Evolutionary conservation across 331 rosid genomes (phyloP), one percentile per base, ranked within the genome.

Genomic region (Acacia concinna): DNA sequence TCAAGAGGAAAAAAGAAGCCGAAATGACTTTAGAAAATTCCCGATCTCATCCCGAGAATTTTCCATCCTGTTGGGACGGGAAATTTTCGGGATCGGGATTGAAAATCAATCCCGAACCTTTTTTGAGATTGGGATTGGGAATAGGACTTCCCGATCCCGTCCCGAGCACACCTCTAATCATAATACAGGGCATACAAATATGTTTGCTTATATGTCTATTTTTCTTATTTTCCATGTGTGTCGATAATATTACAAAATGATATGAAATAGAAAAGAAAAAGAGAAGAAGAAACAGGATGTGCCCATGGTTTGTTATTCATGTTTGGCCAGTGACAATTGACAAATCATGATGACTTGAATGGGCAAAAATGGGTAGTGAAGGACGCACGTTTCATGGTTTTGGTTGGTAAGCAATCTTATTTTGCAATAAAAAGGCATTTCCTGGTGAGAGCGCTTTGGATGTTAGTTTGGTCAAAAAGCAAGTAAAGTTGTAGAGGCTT

Each of bases 251-350:
- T 52, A n/a, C 2, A 0, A 52, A 6, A 8, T 3, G 25, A 25
- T 0, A 57, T 11, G 34, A 11, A 27, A 13, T 4, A n/a, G n/a
- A n/a, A n/a, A n/a, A n/a, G n/a, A n/a, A n/a, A n/a, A n/a, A n/a
- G n/a, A n/a, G n/a, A n/a, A n/a, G 35, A 27, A 27, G 1, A 60
- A 64, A 25, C 56, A 21, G 77, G 30, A 57, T 71, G 25, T 67
- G 73, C 75, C 79, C 87, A 47, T 73, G 5, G 83, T 81, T 84
- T 81, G 57, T 15, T 15, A 5, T 43, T 21, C 0, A 8, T 9
- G 10, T n/a, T 11, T 41, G 34, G 14, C 14, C 56, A 7, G 47
- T 64, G 64, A 20, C 71, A 34, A 40, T 21, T 64, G 64, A 13
- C 71, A 34, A 41, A 25, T 75, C 21, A 74, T 41, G 59, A 15